Percentiles rank a stretch among this genome's conserved stretches.
Evolutionary conservation across 2,329 filamentous ascomycete species (phyloP).

Genomic region (Arthroderma uncinatum): DNA sequence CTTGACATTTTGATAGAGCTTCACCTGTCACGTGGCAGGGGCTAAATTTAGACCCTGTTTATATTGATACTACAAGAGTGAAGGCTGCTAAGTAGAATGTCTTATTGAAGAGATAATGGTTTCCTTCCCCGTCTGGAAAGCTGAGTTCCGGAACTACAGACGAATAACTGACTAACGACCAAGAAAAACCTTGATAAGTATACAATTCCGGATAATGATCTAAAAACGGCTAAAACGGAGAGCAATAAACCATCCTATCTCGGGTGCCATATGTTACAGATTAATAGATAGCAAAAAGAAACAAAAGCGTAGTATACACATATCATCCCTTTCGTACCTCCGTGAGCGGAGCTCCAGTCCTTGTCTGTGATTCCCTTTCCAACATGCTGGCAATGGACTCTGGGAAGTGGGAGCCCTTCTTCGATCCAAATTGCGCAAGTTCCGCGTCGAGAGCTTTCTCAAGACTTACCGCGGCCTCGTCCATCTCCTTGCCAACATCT

Average conservation of each 20-base stretch:
- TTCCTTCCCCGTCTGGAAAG: neutral
- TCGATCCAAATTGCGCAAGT: conserved; percentile 33
- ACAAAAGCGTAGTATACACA: neutral
- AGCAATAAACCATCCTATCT: conserved; percentile 2
- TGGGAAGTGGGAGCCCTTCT: conserved; percentile 21
- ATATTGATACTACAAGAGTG: neutral
- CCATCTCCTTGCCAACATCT: conserved; percentile 35
- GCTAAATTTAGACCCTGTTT: neutral
- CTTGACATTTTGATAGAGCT: neutral
- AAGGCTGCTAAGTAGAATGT: too few species aligned
- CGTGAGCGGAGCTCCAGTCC: conserved; percentile 27
- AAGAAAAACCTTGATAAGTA: neutral
- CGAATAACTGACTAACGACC: neutral
- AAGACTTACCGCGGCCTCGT: conserved; percentile 27
- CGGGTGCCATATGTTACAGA: conserved; percentile 6
- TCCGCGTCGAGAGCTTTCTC: conserved; percentile 32
- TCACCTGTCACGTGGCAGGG: neutral
- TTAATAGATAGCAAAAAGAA: neutral
- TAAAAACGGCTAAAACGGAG: neutral
- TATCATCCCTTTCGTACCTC: conserved; percentile 23
- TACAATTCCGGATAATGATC: conserved; percentile 1
- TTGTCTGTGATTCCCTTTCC: conserved; percentile 28
- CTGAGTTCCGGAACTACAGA: neutral
- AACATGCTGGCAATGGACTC: conserved; percentile 27
- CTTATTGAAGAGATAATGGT: neutral